Evolutionary conservation across 805 yeast species (phyloP).

Genomic region (Lipomyces chichibuensis): DNA sequence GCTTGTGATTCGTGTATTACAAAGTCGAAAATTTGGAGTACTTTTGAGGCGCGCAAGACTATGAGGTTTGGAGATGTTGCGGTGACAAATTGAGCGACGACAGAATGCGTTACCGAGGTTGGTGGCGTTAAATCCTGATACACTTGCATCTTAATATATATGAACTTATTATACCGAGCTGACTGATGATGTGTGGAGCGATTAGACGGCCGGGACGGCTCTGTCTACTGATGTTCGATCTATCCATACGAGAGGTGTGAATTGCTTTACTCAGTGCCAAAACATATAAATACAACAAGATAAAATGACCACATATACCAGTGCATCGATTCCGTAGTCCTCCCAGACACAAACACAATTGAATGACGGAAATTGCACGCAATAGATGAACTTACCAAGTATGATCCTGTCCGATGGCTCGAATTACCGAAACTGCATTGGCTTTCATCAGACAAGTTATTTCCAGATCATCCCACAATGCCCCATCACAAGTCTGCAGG

Average conservation of each 20-base stretch:
- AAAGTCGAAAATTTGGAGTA: slow-evolving; percentile 64
- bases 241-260: background rate
- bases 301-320: background rate
- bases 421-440: background rate
- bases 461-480: background rate
- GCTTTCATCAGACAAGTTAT: background rate
- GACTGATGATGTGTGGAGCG: background rate
- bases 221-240: background rate
- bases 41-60: slow-evolving; percentile 64
- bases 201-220: background rate
- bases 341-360: background rate
- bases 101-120: slow-evolving; percentile 65
- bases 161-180: background rate
- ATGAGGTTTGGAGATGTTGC: slow-evolving; percentile 54
- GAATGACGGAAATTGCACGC: background rate
- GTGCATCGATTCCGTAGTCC: background rate
- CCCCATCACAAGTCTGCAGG: background rate
- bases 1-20: slow-evolving; percentile 39
- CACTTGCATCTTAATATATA: slow-evolving; percentile 65
- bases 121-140: slow-evolving; percentile 79
- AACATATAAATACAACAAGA: background rate
- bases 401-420: background rate
- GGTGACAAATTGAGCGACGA: slow-evolving; percentile 42
- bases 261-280: background rate
- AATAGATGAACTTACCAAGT: background rate